Evolutionary conservation across 495 filamentous ascomycete species (phyloP).

Genomic region (Bacidia gigantensis): DNA sequence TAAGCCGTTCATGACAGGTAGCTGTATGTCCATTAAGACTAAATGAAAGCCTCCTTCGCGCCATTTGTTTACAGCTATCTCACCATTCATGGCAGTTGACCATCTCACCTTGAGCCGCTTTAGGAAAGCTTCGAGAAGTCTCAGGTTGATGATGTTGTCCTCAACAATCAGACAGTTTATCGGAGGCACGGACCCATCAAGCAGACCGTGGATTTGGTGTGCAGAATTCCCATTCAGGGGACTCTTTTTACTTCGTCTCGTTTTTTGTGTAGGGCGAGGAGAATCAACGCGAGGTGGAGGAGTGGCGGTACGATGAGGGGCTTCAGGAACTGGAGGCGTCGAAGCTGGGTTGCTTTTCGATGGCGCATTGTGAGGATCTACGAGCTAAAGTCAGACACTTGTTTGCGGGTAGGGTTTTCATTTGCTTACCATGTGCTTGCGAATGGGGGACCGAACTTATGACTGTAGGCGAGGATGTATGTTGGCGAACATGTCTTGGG

Average conservation of each 20-base stretch:
- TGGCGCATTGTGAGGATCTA: constrained; percentile 18
- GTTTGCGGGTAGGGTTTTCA: neutral
- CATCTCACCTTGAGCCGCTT: constrained; percentile 94
- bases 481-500: constrained; percentile 51
- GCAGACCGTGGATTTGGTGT: constrained; percentile 37
- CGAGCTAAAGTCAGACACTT: constrained; percentile 1
- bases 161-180: constrained; percentile 98
- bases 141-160: constrained; percentile 94
- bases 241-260: constrained; percentile 8
- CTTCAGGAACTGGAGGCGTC: constrained; percentile 37
- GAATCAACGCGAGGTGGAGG: constrained; percentile 47
- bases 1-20: constrained; percentile 92
- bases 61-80: constrained; percentile 89
- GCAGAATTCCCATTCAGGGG: constrained; percentile 27
- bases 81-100: constrained; percentile 90
- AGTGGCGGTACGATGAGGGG: constrained; percentile 30
- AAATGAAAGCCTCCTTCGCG: constrained; percentile 87
- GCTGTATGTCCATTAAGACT: constrained; percentile 96
- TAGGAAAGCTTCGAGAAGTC: constrained; percentile 88
- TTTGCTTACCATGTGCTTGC: constrained; percentile 20
- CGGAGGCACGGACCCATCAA: constrained; percentile 77
- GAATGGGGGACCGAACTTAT: constrained; percentile 27
- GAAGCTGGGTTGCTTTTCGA: constrained; percentile 37
- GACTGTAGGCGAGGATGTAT: constrained; percentile 71
- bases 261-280: constrained; percentile 29